Evolutionary conservation across 164 flowering plant genomes (phyloP).

Genomic region (Chimonanthus salicifolius): DNA sequence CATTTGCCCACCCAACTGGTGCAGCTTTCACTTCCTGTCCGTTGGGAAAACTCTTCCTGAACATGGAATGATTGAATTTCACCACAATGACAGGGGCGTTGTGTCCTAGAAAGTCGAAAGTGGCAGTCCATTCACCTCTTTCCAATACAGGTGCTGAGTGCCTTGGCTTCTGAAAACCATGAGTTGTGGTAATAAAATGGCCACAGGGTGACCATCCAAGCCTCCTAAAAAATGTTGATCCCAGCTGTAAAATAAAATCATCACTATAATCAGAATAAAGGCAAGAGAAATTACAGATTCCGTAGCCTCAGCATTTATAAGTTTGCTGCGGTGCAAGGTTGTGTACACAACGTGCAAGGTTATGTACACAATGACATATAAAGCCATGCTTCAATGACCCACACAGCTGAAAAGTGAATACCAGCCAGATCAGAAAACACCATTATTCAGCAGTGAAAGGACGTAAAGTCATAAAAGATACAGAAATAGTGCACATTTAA

Average conservation of each 20-base stretch:
- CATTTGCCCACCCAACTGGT: slow-evolving; percentile 83
- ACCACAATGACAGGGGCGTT: slow-evolving; percentile 96
- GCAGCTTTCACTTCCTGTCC: slow-evolving; percentile 57
- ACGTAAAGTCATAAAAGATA: background rate
- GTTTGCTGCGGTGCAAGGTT: background rate
- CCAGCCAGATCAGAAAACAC: background rate
- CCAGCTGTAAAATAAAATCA: slow-evolving; percentile 59
- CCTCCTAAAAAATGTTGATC: slow-evolving; percentile 96
- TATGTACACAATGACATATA: background rate
- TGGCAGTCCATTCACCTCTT: slow-evolving; percentile 99
- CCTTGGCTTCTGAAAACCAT: slow-evolving; percentile 97
- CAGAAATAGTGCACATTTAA: background rate
- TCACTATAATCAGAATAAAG: background rate
- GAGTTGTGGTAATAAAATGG: slow-evolving; percentile 96
- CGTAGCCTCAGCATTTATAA: background rate
- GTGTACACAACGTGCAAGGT: too few species aligned
- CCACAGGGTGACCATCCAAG: slow-evolving; percentile 99
- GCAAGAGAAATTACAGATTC: slow-evolving; percentile 1
- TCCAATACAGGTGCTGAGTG: slow-evolving; percentile 99
- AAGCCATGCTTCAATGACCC: background rate
- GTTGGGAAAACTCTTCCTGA: slow-evolving; percentile 50
- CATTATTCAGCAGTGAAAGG: background rate
- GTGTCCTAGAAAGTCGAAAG: slow-evolving; percentile 97
- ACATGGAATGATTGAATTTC: slow-evolving; percentile 97
- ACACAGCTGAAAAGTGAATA: background rate